Percentiles rank a stretch among this genome's conserved stretches.
These are phyloP conservation scores for Drechmeria coniospora DNA, from an alignment of 2,329 filamentous ascomycete genomes.

Conservation along the genomic window DNA sequence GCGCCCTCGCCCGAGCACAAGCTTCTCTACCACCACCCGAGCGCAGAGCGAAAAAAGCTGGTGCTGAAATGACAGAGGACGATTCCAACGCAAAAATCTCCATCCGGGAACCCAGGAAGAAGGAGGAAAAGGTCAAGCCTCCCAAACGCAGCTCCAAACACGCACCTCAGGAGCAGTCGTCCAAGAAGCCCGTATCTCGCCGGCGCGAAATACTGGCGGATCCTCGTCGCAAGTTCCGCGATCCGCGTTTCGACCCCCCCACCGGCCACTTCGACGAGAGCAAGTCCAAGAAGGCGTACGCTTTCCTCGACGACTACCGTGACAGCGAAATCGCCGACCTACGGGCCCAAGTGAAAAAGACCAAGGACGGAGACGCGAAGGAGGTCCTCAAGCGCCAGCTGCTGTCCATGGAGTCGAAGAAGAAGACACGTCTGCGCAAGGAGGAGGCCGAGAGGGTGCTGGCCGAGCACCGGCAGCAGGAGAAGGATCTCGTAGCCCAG, in stretches of 20 bases:
- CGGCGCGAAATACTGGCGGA: slow-evolving; percentile 55
- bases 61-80: too few relatives aligned
- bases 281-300: slow-evolving; percentile 57
- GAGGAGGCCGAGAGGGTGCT: slow-evolving; percentile 56
- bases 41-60: slow-evolving; percentile 22
- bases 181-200: slow-evolving; percentile 70
- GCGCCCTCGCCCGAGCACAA: slow-evolving; percentile 78
- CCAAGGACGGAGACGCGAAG: slow-evolving; percentile 49
- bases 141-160: slow-evolving; percentile 56
- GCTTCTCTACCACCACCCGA: slow-evolving; percentile 36
- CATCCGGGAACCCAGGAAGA: slow-evolving; percentile 1
- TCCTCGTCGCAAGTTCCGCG: slow-evolving; percentile 47
- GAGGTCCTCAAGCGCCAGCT: slow-evolving; percentile 59
- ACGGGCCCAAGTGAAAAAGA: slow-evolving; percentile 45
- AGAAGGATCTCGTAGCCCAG: slow-evolving; percentile 71
- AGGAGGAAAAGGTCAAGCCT: slow-evolving; percentile 6
- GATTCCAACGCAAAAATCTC: too few relatives aligned
- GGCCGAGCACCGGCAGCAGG: slow-evolving; percentile 60
- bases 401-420: slow-evolving; percentile 61
- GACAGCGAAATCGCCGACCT: slow-evolving; percentile 69
- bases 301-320: slow-evolving; percentile 77
- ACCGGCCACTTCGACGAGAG: slow-evolving; percentile 37
- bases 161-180: slow-evolving; percentile 69
- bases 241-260: slow-evolving; percentile 75
- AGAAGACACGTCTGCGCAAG: slow-evolving; percentile 54